phyloP scores from a whole-genome alignment of 2,329 filamentous ascomycete species.

The Talaromyces amestolkiae region DNA sequence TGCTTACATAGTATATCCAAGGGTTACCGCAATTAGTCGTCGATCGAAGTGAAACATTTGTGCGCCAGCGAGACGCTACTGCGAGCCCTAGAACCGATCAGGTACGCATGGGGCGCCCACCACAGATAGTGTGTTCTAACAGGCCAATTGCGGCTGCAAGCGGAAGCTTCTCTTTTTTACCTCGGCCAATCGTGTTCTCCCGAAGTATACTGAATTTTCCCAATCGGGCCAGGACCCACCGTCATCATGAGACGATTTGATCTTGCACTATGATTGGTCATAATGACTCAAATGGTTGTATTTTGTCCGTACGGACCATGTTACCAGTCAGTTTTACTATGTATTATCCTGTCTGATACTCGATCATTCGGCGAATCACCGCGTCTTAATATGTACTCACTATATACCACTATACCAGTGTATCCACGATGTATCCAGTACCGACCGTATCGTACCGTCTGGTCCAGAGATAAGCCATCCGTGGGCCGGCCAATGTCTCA shows the following conservation, averaged over 20 bases:
- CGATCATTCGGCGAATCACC: neutral
- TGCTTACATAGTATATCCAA: too few relatives aligned
- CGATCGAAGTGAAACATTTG: conserved; percentile 15
- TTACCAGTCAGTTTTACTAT: neutral
- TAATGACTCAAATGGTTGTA: neutral
- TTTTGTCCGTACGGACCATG: neutral
- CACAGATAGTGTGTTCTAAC: neutral
- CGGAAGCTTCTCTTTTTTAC: conserved; percentile 9
- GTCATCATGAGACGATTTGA: too few relatives aligned
- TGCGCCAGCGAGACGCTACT: neutral
- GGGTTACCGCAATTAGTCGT: neutral
- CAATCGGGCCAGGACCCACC: neutral
- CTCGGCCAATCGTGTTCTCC: neutral
- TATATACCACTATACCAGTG: neutral
- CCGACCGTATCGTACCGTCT: neutral
- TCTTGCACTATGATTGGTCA: neutral
- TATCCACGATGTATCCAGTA: neutral
- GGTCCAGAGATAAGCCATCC: conserved; percentile 2
- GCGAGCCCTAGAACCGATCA: neutral
- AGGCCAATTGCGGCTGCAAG: conserved; percentile 17
- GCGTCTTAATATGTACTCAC: neutral
- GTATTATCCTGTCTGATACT: neutral
- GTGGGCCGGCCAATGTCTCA: neutral
- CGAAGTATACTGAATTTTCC: neutral
- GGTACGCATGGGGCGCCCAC: neutral